These are phyloP conservation scores for Senecio squalidus DNA, from an alignment of 140 eudicot genomes.

Conservation along the genomic window DNA sequence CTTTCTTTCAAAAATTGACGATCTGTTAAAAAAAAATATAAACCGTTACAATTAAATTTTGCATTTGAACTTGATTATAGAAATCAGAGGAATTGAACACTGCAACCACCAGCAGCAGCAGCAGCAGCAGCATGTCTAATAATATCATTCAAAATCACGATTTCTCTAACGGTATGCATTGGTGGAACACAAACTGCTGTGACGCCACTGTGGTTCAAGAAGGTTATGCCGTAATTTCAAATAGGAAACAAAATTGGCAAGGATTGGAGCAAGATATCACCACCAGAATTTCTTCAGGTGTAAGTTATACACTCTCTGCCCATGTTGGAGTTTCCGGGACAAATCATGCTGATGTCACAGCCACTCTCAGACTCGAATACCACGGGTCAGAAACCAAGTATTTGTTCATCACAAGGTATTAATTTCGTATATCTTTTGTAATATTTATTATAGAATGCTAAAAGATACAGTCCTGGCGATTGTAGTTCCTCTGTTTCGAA, in stretches of 20 bases:
- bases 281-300: slow-evolving; percentile 40
- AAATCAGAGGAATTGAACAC: slow-evolving; percentile 18
- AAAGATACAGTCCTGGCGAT: background rate
- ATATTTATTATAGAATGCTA: background rate
- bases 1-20: too few relatives aligned
- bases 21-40: too few relatives aligned
- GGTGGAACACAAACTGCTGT: slow-evolving; percentile 76
- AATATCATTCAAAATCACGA: slow-evolving; percentile 73
- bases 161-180: slow-evolving; percentile 59
- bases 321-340: slow-evolving; percentile 70
- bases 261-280: slow-evolving; percentile 92
- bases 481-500: slow-evolving; percentile 49
- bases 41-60: too few relatives aligned
- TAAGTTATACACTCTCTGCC: slow-evolving; percentile 54
- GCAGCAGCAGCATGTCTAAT: slow-evolving; percentile 18
- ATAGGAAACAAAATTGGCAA: slow-evolving; percentile 80
- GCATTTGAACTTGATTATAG: too few relatives aligned
- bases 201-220: slow-evolving; percentile 40
- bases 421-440: background rate
- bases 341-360: slow-evolving; percentile 44
- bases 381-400: background rate
- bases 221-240: slow-evolving; percentile 47
- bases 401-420: background rate
- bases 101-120: slow-evolving; percentile 21
- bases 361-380: slow-evolving; percentile 63